Percentiles rank a stretch among this genome's conserved stretches.
These are phyloP conservation scores for Annulohypoxylon bovei DNA, from an alignment of 495 filamentous ascomycete genomes.

Conservation along the genomic window DNA sequence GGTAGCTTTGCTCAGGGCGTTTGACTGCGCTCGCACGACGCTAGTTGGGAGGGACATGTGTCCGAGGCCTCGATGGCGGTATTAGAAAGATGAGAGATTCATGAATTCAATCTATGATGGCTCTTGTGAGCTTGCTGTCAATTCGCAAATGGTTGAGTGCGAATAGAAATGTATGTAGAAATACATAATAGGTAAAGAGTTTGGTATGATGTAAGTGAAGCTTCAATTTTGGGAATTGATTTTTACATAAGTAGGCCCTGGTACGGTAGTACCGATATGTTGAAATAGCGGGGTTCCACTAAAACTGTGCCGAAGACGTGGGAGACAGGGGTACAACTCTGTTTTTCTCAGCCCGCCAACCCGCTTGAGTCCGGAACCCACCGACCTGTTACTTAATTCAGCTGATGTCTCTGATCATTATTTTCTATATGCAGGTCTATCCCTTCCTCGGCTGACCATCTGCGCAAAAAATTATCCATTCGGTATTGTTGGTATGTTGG, in stretches of 20 bases:
- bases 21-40: constrained; percentile 44
- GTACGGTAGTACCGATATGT: constrained; percentile 19
- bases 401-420: constrained; percentile 23
- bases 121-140: not conserved
- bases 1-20: constrained; percentile 38
- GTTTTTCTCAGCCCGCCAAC: not conserved
- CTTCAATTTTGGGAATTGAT: constrained; percentile 21
- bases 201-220: constrained; percentile 47
- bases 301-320: constrained; percentile 28
- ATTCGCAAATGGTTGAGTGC: not conserved
- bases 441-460: constrained; percentile 21
- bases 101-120: constrained; percentile 38
- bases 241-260: constrained; percentile 28
- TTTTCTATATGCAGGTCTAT: not conserved
- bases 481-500: not conserved
- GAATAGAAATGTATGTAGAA: constrained; percentile 4
- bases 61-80: constrained; percentile 38
- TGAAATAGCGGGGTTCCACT: constrained; percentile 36
- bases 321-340: not conserved
- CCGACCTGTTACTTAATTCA: constrained; percentile 29
- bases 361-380: constrained; percentile 31
- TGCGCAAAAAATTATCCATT: not conserved
- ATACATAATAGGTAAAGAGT: constrained; percentile 25
- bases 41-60: constrained; percentile 46
- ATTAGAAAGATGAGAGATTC: constrained; percentile 16